Percentiles rank a stretch among this genome's conserved stretches.
Evolutionary conservation across 768 basidiomycete genomes (phyloP).

Genomic region (Pleurotus pulmonarius): DNA sequence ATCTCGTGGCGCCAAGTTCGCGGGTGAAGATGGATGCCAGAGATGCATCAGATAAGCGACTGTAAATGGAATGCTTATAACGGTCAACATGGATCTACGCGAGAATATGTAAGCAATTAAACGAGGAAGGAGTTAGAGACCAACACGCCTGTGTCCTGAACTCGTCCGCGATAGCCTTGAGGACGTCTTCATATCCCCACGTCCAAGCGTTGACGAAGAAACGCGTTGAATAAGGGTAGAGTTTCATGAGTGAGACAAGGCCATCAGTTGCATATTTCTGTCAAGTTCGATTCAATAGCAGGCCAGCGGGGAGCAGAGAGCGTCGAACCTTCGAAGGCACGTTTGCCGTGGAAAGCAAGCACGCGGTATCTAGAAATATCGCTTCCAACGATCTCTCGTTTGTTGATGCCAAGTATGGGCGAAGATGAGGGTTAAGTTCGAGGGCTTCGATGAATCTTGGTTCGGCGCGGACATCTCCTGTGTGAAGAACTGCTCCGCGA

Average conservation of each 20-base stretch:
- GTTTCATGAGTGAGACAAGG: constrained; percentile 63
- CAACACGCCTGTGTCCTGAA: constrained; percentile 58
- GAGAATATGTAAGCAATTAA: neutral
- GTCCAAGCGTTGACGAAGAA: constrained; percentile 96
- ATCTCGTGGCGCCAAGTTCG: constrained; percentile 64
- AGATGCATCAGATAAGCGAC: constrained; percentile 54
- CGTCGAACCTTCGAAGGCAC: constrained; percentile 58
- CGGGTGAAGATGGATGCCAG: constrained; percentile 56
- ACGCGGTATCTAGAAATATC: constrained; percentile 83
- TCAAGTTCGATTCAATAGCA: neutral
- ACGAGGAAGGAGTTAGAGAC: too few species aligned
- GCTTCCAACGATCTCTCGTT: constrained; percentile 51
- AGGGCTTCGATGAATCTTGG: constrained; percentile 72
- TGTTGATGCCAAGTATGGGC: constrained; percentile 51
- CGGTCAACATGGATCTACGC: constrained; percentile 83
- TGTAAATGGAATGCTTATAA: constrained; percentile 76
- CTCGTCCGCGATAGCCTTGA: constrained; percentile 66
- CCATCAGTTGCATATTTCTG: constrained; percentile 67
- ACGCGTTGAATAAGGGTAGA: constrained; percentile 59
- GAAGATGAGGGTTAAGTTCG: constrained; percentile 64
- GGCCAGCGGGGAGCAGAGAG: neutral
- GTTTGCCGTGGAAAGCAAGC: constrained; percentile 44
- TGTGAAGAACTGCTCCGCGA: constrained; percentile 76
- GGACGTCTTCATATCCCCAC: constrained; percentile 92
- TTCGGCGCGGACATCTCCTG: constrained; percentile 92